These are phyloP conservation scores for Candida schatavii DNA, from an alignment of 805 yeast species.

Conservation along the genomic window DNA sequence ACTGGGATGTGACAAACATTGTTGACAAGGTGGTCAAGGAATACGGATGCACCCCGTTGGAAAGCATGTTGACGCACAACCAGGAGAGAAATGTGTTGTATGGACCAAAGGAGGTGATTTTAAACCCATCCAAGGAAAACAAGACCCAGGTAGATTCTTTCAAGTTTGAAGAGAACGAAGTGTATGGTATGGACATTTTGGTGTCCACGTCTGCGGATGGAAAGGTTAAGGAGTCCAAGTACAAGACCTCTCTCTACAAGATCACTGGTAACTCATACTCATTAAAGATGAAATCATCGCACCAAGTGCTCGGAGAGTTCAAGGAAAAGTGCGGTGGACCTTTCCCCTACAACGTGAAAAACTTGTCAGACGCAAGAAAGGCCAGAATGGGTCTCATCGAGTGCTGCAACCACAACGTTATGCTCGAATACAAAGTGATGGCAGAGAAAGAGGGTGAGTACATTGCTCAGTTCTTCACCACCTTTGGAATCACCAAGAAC, in stretches of 20 bases:
- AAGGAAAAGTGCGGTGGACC: conserved; percentile 58
- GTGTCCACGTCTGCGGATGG: conserved; percentile 64
- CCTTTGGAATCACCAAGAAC: conserved; percentile 70
- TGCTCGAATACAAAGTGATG: conserved; percentile 65
- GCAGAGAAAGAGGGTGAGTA: conserved; percentile 64
- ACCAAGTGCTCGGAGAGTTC: conserved; percentile 61
- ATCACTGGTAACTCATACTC: conserved; percentile 66
- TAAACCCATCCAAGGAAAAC: conserved; percentile 71
- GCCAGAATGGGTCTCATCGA: conserved; percentile 74
- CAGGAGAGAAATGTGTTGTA: conserved; percentile 64
- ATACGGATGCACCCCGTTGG: conserved; percentile 60
- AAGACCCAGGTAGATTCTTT: conserved; percentile 58
- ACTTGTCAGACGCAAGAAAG: conserved; percentile 65
- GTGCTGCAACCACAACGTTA: conserved; percentile 63
- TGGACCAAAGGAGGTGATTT: conserved; percentile 72
- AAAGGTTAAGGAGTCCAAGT: conserved; percentile 57
- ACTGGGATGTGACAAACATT: conserved; percentile 70
- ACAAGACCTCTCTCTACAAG: conserved; percentile 68
- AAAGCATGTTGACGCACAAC: conserved; percentile 75
- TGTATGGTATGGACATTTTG: conserved; percentile 71
- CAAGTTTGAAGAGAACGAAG: conserved; percentile 72
- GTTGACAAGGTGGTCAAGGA: conserved; percentile 61
- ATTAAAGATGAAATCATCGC: conserved; percentile 69
- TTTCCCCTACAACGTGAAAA: conserved; percentile 68
- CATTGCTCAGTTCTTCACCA: conserved; percentile 71